Conservation (phyloP, 441 rosid genomes). For the Adansonia gregorii region DNA sequence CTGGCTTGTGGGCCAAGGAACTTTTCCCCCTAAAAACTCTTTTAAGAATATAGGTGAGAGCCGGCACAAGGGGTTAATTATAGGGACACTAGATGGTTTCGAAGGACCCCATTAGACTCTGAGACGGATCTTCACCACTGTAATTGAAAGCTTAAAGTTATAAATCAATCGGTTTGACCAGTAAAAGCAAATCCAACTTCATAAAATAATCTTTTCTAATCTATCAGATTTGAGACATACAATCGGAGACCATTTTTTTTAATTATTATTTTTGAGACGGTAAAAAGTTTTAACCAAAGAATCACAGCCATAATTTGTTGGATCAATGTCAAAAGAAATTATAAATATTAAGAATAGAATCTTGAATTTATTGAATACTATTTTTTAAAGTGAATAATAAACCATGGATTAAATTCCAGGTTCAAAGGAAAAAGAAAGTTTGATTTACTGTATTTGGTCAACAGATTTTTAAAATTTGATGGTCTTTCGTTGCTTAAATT, state of each 20-base stretch:
- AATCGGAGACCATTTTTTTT: background rate
- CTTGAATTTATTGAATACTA: no score
- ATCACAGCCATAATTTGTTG: no score
- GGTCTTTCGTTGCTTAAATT: slow-evolving; percentile 21
- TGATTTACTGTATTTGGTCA: background rate
- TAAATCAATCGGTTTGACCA: background rate
- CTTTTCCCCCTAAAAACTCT: background rate
- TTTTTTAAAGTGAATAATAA: no score
- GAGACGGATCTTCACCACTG: background rate
- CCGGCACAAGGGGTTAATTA: background rate
- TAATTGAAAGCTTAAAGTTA: background rate
- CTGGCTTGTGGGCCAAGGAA: slow-evolving; percentile 49
- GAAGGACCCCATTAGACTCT: background rate
- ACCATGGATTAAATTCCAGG: background rate
- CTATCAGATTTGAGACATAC: background rate
- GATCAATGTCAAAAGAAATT: no score
- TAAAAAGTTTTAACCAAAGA: no score
- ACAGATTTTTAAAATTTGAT: slow-evolving; percentile 21
- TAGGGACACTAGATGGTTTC: background rate
- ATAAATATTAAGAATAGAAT: no score
- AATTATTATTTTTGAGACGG: no score
- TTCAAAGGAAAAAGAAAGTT: background rate
- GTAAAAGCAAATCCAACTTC: background rate
- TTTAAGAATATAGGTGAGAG: slow-evolving; percentile 8
- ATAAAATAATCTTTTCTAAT: background rate